These are phyloP conservation scores for Dispira simplex DNA, from an alignment of 192 early-diverging fungal genomes.

Conservation along the genomic window DNA sequence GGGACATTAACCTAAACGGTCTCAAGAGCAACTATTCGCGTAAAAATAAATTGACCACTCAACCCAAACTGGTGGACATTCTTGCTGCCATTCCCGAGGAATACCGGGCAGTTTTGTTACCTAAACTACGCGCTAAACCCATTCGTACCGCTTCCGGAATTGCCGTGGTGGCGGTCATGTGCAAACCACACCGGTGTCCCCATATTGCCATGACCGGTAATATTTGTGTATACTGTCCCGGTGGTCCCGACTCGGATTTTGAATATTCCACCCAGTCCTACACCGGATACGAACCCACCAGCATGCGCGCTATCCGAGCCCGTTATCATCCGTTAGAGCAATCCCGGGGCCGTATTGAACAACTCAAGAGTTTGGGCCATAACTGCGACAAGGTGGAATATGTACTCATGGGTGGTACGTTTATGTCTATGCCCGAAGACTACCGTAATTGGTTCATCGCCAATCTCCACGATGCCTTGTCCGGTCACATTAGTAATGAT, in stretches of 20 bases:
- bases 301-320: slow-evolving; percentile 97
- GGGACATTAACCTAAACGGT: slow-evolving; percentile 78
- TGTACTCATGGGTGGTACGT: slow-evolving; percentile 98
- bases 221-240: slow-evolving; percentile 97
- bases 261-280: slow-evolving; percentile 99
- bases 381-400: slow-evolving; percentile 98
- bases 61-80: slow-evolving; percentile 93
- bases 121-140: slow-evolving; percentile 86
- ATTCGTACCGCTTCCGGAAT: slow-evolving; percentile 70
- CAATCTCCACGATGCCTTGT: slow-evolving; percentile 91
- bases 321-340: slow-evolving; percentile 97
- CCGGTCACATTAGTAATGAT: slow-evolving; percentile 75
- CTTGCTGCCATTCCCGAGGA: slow-evolving; percentile 96
- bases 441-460: slow-evolving; percentile 97
- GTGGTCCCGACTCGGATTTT: slow-evolving; percentile 98
- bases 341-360: slow-evolving; percentile 83
- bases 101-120: slow-evolving; percentile 67
- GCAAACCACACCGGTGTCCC: slow-evolving; percentile 92
- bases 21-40: slow-evolving; percentile 62
- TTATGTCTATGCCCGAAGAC: slow-evolving; percentile 91
- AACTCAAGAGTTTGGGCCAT: slow-evolving; percentile 85
- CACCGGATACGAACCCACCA: slow-evolving; percentile 98
- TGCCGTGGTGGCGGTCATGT: slow-evolving; percentile 92
- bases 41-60: slow-evolving; percentile 57
- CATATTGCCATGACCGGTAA: slow-evolving; percentile 99